Evolutionary conservation across 495 filamentous ascomycete species (phyloP).

Genomic region (Endocarpon pusillum): DNA sequence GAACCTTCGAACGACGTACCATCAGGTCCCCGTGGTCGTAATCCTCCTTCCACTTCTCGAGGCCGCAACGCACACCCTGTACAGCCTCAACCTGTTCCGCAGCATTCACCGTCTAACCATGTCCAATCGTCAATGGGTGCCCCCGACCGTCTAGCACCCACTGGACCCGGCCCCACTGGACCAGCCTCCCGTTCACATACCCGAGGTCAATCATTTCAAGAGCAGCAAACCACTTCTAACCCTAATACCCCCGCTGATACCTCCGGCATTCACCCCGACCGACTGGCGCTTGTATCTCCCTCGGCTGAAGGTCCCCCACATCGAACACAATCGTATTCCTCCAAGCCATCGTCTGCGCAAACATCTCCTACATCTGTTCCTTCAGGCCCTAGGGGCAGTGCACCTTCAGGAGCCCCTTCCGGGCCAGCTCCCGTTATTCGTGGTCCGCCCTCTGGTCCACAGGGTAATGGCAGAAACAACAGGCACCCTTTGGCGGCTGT

Average conservation of each 20-base stretch:
- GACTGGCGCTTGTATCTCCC: constrained; percentile 19
- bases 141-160: neutral
- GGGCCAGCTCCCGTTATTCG: constrained; percentile 15
- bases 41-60: constrained; percentile 16
- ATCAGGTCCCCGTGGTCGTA: constrained; percentile 47
- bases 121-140: neutral
- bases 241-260: constrained; percentile 14
- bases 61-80: constrained; percentile 18
- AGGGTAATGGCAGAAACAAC: constrained; percentile 22
- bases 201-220: too few species aligned
- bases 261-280: constrained; percentile 32
- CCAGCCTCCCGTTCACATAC: constrained; percentile 19
- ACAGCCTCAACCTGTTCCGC: constrained; percentile 6
- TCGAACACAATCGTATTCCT: constrained; percentile 9
- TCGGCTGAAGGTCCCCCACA: constrained; percentile 10
- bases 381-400: constrained; percentile 24
- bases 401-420: constrained; percentile 12
- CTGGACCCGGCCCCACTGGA: constrained; percentile 24
- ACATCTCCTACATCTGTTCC: constrained; percentile 16
- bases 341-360: constrained; percentile 10
- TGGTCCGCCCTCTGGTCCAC: constrained; percentile 12
- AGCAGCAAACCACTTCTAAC: constrained; percentile 4
- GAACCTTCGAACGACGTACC: constrained; percentile 45
- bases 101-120: neutral
- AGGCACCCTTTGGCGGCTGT: constrained; percentile 21